Conservation (phyloP, 345 rosid genomes). For the Microthlaspi erraticum region DNA sequence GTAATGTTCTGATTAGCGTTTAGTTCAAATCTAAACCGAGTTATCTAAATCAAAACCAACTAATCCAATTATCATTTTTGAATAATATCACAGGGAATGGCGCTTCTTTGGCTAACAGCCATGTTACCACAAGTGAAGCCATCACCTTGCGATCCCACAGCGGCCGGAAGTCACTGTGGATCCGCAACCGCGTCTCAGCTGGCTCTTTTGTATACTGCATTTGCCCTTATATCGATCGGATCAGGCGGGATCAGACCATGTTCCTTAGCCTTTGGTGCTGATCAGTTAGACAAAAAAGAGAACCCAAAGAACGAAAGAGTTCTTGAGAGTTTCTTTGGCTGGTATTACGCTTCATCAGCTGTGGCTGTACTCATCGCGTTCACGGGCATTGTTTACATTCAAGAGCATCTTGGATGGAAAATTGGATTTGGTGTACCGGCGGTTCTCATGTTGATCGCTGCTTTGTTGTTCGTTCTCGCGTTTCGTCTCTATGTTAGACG, state of each 20-base stretch:
- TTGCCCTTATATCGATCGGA: conserved; percentile 64
- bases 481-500: conserved; percentile 57
- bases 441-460: conserved; percentile 57
- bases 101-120: conserved; percentile 72
- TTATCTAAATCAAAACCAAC: not conserved
- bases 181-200: conserved; percentile 59
- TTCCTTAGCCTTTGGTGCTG: conserved; percentile 78
- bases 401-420: conserved; percentile 66
- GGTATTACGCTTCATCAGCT: conserved; percentile 67
- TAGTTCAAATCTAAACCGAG: conserved; percentile 7
- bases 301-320: conserved; percentile 59
- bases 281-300: conserved; percentile 58
- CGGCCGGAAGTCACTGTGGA: conserved; percentile 47
- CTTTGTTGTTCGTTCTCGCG: conserved; percentile 53
- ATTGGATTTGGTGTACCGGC: conserved; percentile 69
- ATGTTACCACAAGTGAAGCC: conserved; percentile 68
- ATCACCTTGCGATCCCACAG: conserved; percentile 48
- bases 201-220: conserved; percentile 51
- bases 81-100: conserved; percentile 60
- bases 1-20: conserved; percentile 11
- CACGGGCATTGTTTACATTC: conserved; percentile 62
- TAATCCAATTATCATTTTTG: not conserved
- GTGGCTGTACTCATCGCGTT: conserved; percentile 58
- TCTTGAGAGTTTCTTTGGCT: conserved; percentile 68
- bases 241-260: conserved; percentile 83